A percentile compares a stretch with the other conserved stretches of the same genome.
Evolutionary conservation across 2,329 filamentous ascomycete genomes (phyloP).

Genomic region (Diaporthe citri): DNA sequence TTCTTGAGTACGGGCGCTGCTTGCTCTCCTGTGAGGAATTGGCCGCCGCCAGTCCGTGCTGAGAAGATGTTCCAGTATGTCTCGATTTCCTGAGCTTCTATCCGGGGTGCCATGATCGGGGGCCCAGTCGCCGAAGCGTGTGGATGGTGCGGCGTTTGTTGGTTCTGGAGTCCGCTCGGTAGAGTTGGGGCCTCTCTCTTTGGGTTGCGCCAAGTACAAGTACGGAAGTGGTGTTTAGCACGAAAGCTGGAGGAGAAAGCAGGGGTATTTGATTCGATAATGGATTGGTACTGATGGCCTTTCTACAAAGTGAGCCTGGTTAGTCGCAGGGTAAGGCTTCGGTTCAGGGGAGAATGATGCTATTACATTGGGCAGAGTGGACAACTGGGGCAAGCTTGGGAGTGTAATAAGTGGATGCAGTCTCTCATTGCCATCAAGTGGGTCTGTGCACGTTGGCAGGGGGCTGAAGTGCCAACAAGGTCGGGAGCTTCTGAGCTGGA

Average conservation of each 20-base stretch:
- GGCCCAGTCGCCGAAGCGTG: background rate
- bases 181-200: background rate
- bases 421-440: slow-evolving; percentile 7
- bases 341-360: slow-evolving; percentile 30
- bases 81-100: slow-evolving; percentile 73
- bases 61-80: slow-evolving; percentile 77
- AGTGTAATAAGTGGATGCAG: slow-evolving; percentile 27
- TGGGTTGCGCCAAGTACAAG: background rate
- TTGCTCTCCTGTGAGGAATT: slow-evolving; percentile 72
- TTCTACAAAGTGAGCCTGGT: slow-evolving; percentile 5
- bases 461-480: background rate
- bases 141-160: slow-evolving; percentile 9
- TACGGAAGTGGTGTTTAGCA: background rate
- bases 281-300: background rate
- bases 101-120: slow-evolving; percentile 67
- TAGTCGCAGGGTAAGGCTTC: background rate
- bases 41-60: slow-evolving; percentile 69
- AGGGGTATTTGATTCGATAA: background rate
- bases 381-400: slow-evolving; percentile 19
- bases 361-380: slow-evolving; percentile 30
- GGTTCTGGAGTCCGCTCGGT: background rate
- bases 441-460: slow-evolving; percentile 8
- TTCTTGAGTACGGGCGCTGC: slow-evolving; percentile 74
- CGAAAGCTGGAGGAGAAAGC: background rate
- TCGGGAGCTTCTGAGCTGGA: background rate